Evolutionary conservation across 768 basidiomycete genomes (phyloP).

Genomic region (Infundibulicybe gibba): DNA sequence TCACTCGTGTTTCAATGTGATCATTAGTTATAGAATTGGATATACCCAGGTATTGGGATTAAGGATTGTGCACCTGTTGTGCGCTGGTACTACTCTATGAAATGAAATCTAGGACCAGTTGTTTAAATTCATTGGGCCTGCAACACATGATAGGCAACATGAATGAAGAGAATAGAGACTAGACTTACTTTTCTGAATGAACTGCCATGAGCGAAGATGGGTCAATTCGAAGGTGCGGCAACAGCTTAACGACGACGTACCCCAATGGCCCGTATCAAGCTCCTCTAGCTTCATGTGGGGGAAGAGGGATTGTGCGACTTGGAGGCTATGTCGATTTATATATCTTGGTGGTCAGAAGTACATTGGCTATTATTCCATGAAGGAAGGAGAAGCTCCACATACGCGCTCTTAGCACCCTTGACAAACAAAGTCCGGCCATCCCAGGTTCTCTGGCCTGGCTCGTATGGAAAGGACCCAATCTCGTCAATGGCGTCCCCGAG

Average conservation of each 20-base stretch:
- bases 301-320: conserved; percentile 61
- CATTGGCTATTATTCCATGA: too few relatives aligned
- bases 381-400: conserved; percentile 13
- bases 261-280: too few relatives aligned
- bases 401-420: conserved; percentile 76
- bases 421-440: conserved; percentile 62
- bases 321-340: conserved; percentile 69
- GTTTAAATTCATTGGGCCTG: conserved; percentile 49
- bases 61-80: too few relatives aligned
- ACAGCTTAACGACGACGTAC: not conserved
- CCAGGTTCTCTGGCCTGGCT: conserved; percentile 49
- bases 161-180: not conserved
- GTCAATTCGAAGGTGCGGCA: not conserved
- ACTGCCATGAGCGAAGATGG: conserved; percentile 33
- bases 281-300: conserved; percentile 58
- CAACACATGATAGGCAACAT: not conserved
- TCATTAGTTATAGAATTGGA: too few relatives aligned
- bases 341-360: conserved; percentile 39
- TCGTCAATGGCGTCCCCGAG: conserved; percentile 56
- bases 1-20: too few relatives aligned
- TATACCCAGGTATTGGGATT: too few relatives aligned
- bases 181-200: conserved; percentile 59
- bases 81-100: too few relatives aligned
- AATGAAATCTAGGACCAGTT: too few relatives aligned
- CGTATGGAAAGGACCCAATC: too few relatives aligned